These are phyloP conservation scores for Coemansia sp. DNA, from an alignment of 192 early-diverging fungal genomes.

Conservation along the genomic window DNA sequence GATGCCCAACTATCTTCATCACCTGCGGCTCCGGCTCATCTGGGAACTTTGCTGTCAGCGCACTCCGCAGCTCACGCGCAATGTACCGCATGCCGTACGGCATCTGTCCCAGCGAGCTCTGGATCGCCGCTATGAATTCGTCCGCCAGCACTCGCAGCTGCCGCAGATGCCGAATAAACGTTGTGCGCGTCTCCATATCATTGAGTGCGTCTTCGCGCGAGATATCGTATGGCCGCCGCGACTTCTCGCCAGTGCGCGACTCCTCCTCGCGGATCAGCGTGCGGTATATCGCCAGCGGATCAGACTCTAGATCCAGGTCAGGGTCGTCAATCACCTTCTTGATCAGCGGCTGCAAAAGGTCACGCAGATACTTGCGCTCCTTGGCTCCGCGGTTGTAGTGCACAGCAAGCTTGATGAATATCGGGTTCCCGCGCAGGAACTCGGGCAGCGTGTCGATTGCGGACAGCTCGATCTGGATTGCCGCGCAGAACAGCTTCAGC, in stretches of 20 bases:
- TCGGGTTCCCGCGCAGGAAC: slow-evolving; percentile 92
- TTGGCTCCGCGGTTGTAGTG: slow-evolving; percentile 95
- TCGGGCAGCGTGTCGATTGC: slow-evolving; percentile 82
- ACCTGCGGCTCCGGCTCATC: slow-evolving; percentile 77
- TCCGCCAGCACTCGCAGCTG: slow-evolving; percentile 82
- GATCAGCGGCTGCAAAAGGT: slow-evolving; percentile 81
- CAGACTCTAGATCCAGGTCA: slow-evolving; percentile 86
- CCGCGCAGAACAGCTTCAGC: slow-evolving; percentile 89
- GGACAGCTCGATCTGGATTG: slow-evolving; percentile 88
- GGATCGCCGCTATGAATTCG: slow-evolving; percentile 81
- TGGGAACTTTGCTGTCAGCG: slow-evolving; percentile 81
- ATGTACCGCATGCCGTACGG: slow-evolving; percentile 97
- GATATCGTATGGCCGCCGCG: slow-evolving; percentile 72
- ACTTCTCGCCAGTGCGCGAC: slow-evolving; percentile 80
- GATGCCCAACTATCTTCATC: slow-evolving; percentile 86
- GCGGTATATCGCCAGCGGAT: slow-evolving; percentile 89
- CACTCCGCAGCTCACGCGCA: slow-evolving; percentile 82
- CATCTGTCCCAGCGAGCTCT: slow-evolving; percentile 77
- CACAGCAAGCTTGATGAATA: slow-evolving; percentile 96
- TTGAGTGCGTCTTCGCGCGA: slow-evolving; percentile 77
- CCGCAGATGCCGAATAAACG: slow-evolving; percentile 68
- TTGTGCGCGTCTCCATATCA: slow-evolving; percentile 76
- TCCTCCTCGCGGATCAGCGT: slow-evolving; percentile 89
- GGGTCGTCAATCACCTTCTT: slow-evolving; percentile 75
- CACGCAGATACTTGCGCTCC: slow-evolving; percentile 87